Conservation (phyloP, 2,329 filamentous ascomycete genomes). For the Phialophora macrospora region DNA sequence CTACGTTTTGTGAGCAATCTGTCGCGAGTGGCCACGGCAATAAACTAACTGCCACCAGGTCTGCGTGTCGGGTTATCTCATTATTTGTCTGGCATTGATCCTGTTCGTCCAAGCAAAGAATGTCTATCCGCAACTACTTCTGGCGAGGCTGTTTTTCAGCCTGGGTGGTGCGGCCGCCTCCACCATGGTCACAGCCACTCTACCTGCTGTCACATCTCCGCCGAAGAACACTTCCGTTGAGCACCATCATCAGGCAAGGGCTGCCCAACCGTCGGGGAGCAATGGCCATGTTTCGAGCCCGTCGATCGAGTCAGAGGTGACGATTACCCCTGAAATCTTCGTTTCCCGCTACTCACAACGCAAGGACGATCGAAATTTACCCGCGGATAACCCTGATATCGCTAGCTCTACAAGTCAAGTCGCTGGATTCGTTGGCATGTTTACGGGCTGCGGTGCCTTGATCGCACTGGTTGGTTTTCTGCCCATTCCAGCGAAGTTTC, state of each 20-base stretch:
- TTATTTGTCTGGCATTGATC: conserved; percentile 77
- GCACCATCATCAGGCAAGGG: conserved; percentile 6
- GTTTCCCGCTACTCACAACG: conserved; percentile 30
- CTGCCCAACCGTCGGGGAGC: conserved; percentile 2
- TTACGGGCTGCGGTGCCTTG: conserved; percentile 89
- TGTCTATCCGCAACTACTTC: conserved; percentile 84
- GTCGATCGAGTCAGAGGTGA: conserved; percentile 64
- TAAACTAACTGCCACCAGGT: conserved; percentile 44
- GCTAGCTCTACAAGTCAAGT: conserved; percentile 63
- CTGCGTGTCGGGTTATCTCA: conserved; percentile 74
- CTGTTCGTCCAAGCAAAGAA: conserved; percentile 84
- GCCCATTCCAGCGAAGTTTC: conserved; percentile 81
- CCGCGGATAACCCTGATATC: conserved; percentile 25
- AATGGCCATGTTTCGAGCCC: conserved; percentile 52
- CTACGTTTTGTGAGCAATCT: conserved; percentile 50
- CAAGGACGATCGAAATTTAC: conserved; percentile 25
- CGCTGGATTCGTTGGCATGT: conserved; percentile 87
- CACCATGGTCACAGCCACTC: conserved; percentile 96
- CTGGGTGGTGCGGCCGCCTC: conserved; percentile 90
- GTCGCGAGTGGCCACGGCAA: conserved; percentile 1
- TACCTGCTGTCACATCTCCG: conserved; percentile 66
- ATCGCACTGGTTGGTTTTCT: conserved; percentile 82
- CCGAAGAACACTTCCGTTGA: conserved; percentile 36
- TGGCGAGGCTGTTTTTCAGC: conserved; percentile 86
- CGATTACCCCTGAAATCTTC: conserved; percentile 61